Evolutionary conservation across 495 filamentous ascomycete genomes (phyloP).

Genomic region (Xylaria intraflava): DNA sequence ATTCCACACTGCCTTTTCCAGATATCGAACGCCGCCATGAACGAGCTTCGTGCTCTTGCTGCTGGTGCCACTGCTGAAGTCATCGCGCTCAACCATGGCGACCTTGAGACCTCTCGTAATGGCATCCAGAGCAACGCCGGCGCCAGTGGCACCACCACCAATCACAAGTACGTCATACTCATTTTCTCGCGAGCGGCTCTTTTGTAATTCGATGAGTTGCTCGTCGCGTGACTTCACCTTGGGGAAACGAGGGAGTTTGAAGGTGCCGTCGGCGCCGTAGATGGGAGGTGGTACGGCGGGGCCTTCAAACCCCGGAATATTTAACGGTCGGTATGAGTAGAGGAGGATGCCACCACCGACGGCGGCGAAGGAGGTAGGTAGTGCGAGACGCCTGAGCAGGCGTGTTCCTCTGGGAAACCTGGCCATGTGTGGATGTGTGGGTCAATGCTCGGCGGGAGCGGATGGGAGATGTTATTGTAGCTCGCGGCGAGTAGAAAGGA

Average conservation of each 20-base stretch:
- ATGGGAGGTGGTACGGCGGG: slow-evolving; percentile 75
- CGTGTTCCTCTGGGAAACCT: slow-evolving; percentile 21
- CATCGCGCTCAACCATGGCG: slow-evolving; percentile 88
- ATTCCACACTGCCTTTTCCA: slow-evolving; percentile 96
- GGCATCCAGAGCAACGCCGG: slow-evolving; percentile 90
- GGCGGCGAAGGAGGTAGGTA: slow-evolving; percentile 31
- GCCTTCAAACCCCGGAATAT: slow-evolving; percentile 77
- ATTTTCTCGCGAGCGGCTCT: slow-evolving; percentile 34
- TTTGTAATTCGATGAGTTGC: slow-evolving; percentile 55
- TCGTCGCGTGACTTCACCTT: slow-evolving; percentile 62
- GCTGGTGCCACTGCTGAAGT: slow-evolving; percentile 90
- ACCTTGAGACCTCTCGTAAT: slow-evolving; percentile 89
- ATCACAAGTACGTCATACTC: slow-evolving; percentile 87
- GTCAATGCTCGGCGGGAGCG: slow-evolving; percentile 2
- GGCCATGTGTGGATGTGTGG: slow-evolving; percentile 20
- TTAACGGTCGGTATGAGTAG: slow-evolving; percentile 73
- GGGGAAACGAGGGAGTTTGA: slow-evolving; percentile 77
- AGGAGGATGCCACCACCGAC: slow-evolving; percentile 56
- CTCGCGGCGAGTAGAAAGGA: neutral
- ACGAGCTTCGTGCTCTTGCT: slow-evolving; percentile 97
- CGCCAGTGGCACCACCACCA: slow-evolving; percentile 86
- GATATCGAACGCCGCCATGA: slow-evolving; percentile 90
- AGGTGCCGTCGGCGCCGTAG: slow-evolving; percentile 68
- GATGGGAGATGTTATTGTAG: neutral
- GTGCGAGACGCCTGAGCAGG: slow-evolving; percentile 31